Base-by-base conservation (phyloP, 2,329 filamentous ascomycete genomes). In the Lojkania enalia region DNA sequence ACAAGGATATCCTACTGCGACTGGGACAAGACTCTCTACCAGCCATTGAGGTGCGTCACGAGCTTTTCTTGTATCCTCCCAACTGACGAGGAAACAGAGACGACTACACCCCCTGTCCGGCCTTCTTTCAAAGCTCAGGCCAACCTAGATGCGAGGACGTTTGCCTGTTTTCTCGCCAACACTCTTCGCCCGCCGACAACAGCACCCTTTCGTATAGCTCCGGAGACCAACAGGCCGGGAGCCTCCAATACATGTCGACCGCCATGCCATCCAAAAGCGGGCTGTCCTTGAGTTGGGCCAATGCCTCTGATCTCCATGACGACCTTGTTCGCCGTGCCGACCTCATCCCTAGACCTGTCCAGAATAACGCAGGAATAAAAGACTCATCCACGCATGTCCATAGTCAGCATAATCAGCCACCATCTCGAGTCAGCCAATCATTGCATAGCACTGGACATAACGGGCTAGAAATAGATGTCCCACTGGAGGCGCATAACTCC, bases 1-100 rank as follows among this genome's bases (percentile, higher is more conserved):
- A 58, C 48, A 44, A 56, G 52, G 39, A 31, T 61, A 43, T 51
- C 57, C 39, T 67, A 67, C 49, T 71, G 68, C 58, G 53, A 60
- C 42, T 61, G 50, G 33, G 58, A 57, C 18, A 59, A 42, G 39
- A 48, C 53, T 39, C 55, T 58, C 5, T 49, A 47, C 33, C 35
- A 59, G 27, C 53, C 51, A 18, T 25, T 52, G 39, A 48, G 32
- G 64, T 62, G 57, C 13, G 39, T 37, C 12, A n/a, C n/a, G n/a
- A n/a, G n/a, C n/a, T n/a, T n/a, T n/a, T n/a, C n/a, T n/a, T n/a
- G n/a, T n/a, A n/a, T n/a, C n/a, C n/a, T n/a, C n/a, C n/a, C n/a
- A n/a, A n/a, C n/a, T n/a, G n/a, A n/a, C n/a, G n/a, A n/a, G n/a
- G n/a, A n/a, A n/a, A n/a, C n/a, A n/a, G n/a, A n/a, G n/a, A n/a